These are phyloP conservation scores for Hypomyces perniciosus DNA, from an alignment of 2,329 filamentous ascomycete genomes.

Conservation along the genomic window DNA sequence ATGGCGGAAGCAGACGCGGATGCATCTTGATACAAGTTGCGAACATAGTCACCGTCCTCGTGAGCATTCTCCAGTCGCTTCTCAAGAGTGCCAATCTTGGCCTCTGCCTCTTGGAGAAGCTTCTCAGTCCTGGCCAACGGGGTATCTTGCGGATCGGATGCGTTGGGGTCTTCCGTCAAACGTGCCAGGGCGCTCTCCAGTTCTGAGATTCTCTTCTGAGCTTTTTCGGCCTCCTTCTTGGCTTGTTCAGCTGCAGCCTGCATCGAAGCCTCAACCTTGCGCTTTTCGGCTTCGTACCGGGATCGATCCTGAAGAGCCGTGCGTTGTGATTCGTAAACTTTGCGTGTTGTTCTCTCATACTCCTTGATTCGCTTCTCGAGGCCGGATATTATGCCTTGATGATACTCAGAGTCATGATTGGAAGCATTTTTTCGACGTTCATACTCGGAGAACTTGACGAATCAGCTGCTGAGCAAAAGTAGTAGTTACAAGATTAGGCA, in stretches of 20 bases:
- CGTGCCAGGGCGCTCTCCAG: constrained; percentile 30
- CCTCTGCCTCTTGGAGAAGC: constrained; percentile 31
- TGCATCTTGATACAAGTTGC: constrained; percentile 53
- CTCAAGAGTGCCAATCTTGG: constrained; percentile 36
- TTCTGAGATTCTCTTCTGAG: constrained; percentile 30
- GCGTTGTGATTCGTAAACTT: constrained; percentile 42
- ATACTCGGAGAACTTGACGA: constrained; percentile 25
- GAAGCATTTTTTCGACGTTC: constrained; percentile 22
- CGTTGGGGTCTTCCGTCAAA: constrained; percentile 21
- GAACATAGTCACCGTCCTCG: constrained; percentile 50
- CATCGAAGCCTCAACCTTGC: constrained; percentile 30
- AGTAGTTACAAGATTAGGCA: neutral
- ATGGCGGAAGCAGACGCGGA: constrained; percentile 43
- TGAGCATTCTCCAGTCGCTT: constrained; percentile 35
- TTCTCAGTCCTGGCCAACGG: constrained; percentile 23
- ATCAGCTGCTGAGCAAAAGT: neutral
- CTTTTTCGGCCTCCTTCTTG: constrained; percentile 31
- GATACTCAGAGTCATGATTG: constrained; percentile 29
- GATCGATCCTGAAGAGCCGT: constrained; percentile 46
- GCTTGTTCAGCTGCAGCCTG: constrained; percentile 22
- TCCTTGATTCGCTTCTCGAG: constrained; percentile 42
- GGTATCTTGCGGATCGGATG: constrained; percentile 19
- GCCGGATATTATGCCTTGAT: constrained; percentile 34
- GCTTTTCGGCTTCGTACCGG: constrained; percentile 40
- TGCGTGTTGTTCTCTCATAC: constrained; percentile 37